These are phyloP conservation scores for Glebionis coronaria DNA, from an alignment of 129 eudicot genomes.

Conservation along the genomic window DNA sequence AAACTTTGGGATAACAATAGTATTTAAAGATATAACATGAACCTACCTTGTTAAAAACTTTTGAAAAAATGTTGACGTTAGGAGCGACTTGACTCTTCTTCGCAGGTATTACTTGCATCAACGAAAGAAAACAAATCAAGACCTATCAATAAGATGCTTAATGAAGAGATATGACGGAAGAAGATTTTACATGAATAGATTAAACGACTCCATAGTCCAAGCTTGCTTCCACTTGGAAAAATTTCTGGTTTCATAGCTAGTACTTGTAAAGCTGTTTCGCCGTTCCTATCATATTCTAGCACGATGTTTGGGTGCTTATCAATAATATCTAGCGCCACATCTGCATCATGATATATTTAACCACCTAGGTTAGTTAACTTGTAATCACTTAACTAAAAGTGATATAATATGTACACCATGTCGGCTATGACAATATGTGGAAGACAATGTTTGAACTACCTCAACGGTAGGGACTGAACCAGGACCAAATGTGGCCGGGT, in stretches of 20 bases:
- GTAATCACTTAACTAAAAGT: too few species aligned
- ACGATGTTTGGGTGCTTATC: conserved; percentile 13
- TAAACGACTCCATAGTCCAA: conserved; percentile 23
- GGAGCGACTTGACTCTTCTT: background rate
- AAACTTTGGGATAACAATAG: too few species aligned
- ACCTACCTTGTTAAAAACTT: conserved; percentile 3
- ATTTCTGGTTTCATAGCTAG: conserved; percentile 23
- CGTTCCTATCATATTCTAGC: background rate
- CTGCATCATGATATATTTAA: conserved; percentile 8
- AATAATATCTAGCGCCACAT: conserved; percentile 19
- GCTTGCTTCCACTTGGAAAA: conserved; percentile 17
- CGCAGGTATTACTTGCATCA: conserved; percentile 3
- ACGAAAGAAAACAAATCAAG: background rate
- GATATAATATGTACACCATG: too few species aligned
- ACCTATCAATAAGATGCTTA: background rate
- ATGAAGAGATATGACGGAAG: background rate
- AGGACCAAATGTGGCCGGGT: too few species aligned
- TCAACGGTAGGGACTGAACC: too few species aligned
- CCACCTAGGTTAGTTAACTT: too few species aligned
- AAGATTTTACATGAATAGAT: conserved; percentile 16
- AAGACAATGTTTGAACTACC: too few species aligned
- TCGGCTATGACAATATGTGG: too few species aligned
- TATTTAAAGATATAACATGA: too few species aligned
- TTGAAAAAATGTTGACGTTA: conserved; percentile 1
- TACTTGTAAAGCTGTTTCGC: conserved; percentile 15